These are phyloP conservation scores for Neospermospora avenae DNA, from an alignment of 2,329 filamentous ascomycete genomes.

Conservation along the genomic window DNA sequence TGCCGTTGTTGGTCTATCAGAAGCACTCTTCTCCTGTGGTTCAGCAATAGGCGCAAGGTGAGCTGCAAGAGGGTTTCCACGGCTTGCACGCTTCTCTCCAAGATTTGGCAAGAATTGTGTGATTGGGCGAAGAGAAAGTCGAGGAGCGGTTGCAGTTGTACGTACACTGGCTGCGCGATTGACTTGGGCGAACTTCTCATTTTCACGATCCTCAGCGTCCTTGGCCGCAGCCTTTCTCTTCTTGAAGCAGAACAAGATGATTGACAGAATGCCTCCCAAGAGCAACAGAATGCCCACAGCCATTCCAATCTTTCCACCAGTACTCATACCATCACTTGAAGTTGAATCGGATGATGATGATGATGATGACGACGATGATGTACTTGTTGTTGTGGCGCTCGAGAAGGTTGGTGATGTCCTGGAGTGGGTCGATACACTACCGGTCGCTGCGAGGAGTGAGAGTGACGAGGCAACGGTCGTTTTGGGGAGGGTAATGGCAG, in stretches of 20 bases:
- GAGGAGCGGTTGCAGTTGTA: slow-evolving; percentile 58
- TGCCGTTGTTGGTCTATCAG: slow-evolving; percentile 38
- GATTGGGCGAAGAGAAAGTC: slow-evolving; percentile 77
- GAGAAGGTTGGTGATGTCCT: slow-evolving; percentile 13
- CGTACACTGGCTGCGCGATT: slow-evolving; percentile 22
- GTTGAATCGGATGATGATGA: slow-evolving; percentile 13
- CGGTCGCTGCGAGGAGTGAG: slow-evolving; percentile 16
- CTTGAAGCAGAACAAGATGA: slow-evolving; percentile 69
- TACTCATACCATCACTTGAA: slow-evolving; percentile 30
- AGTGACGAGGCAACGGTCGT: slow-evolving; percentile 16
- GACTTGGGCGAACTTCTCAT: slow-evolving; percentile 57
- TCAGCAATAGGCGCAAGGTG: slow-evolving; percentile 37
- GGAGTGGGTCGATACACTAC: neutral
- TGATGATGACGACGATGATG: slow-evolving; percentile 12
- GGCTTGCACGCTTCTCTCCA: slow-evolving; percentile 49
- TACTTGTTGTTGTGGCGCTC: slow-evolving; percentile 11
- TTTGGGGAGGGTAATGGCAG: slow-evolving; percentile 19
- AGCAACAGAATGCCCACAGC: slow-evolving; percentile 76
- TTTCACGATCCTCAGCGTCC: slow-evolving; percentile 47
- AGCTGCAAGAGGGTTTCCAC: slow-evolving; percentile 42
- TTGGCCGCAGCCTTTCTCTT: slow-evolving; percentile 65
- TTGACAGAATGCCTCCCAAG: slow-evolving; percentile 61
- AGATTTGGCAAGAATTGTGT: slow-evolving; percentile 78
- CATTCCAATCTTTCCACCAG: slow-evolving; percentile 68
- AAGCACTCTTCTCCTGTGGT: slow-evolving; percentile 4